phyloP scores from a whole-genome alignment of 2,329 filamentous ascomycete species.

The Penicillium decumbens region DNA sequence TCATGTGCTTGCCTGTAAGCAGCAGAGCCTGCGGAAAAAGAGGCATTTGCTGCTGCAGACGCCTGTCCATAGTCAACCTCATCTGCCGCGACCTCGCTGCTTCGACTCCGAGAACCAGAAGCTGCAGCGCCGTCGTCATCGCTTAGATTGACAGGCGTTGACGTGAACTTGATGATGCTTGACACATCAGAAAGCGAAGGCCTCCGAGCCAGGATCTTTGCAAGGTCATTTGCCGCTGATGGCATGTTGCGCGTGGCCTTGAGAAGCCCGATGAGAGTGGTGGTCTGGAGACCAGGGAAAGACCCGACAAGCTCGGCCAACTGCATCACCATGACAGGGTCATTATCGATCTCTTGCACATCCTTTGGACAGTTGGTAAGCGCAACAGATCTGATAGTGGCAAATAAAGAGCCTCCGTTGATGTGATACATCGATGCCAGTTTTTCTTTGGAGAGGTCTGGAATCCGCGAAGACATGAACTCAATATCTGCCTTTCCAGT shows the following conservation, averaged over 20 bases:
- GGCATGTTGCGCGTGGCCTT: constrained; percentile 55
- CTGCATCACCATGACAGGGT: constrained; percentile 45
- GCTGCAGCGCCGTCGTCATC: constrained; percentile 20
- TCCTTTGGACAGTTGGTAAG: constrained; percentile 44
- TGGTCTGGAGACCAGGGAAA: constrained; percentile 50
- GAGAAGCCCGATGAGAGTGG: constrained; percentile 52
- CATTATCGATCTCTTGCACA: constrained; percentile 33
- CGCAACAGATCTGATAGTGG: constrained; percentile 54
- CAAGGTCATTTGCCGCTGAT: constrained; percentile 56
- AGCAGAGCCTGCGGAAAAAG: constrained; percentile 45
- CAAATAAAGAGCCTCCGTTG: constrained; percentile 52
- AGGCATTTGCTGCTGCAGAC: constrained; percentile 39
- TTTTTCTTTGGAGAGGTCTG: constrained; percentile 43
- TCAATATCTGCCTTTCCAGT: constrained; percentile 55
- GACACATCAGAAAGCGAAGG: constrained; percentile 28
- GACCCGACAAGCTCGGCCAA: constrained; percentile 52
- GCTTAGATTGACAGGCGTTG: constrained; percentile 20
- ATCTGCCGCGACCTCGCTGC: constrained; percentile 5
- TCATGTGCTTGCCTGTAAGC: constrained; percentile 55
- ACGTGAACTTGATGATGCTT: constrained; percentile 45
- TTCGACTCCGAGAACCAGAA: constrained; percentile 3
- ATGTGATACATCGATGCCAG: constrained; percentile 57
- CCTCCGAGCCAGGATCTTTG: constrained; percentile 48
- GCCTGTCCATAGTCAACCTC: constrained; percentile 25
- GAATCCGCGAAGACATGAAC: constrained; percentile 53